phyloP scores from a whole-genome alignment of 768 basidiomycete species.

The Panaeolus papilionaceus region DNA sequence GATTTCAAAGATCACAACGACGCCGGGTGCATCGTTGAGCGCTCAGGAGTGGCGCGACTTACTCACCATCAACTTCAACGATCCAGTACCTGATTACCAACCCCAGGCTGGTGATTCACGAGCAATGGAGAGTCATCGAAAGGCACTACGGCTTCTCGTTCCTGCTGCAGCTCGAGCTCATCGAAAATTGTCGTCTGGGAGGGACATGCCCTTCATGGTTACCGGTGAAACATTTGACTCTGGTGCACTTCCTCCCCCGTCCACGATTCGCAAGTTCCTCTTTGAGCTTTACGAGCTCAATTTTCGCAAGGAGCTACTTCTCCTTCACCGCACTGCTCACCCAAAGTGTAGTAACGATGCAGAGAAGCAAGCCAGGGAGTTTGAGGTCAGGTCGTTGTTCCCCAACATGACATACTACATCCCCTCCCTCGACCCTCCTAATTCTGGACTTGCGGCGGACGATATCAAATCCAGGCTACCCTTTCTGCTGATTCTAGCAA shows the following conservation, averaged over 20 bases:
- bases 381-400: neutral
- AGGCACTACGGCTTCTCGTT: neutral
- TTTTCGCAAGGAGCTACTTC: slow-evolving; percentile 9
- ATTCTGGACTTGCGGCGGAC: slow-evolving; percentile 1
- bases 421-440: neutral
- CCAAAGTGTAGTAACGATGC: neutral
- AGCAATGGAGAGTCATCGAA: neutral
- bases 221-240: neutral
- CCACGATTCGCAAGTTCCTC: neutral
- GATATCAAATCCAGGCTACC: neutral
- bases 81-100: too few species aligned
- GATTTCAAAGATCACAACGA: neutral
- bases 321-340: neutral
- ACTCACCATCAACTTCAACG: too few species aligned
- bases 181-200: neutral
- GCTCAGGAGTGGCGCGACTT: neutral
- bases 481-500: neutral
- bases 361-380: neutral
- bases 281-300: slow-evolving; percentile 17
- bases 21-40: neutral
- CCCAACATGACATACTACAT: neutral
- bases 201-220: neutral
- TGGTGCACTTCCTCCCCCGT: neutral
- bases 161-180: neutral
- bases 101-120: neutral